Evolutionary conservation across 257 asterid genomes (phyloP), one percentile per base, ranked within the genome.

Genomic region (Solanum stenotomum): DNA sequence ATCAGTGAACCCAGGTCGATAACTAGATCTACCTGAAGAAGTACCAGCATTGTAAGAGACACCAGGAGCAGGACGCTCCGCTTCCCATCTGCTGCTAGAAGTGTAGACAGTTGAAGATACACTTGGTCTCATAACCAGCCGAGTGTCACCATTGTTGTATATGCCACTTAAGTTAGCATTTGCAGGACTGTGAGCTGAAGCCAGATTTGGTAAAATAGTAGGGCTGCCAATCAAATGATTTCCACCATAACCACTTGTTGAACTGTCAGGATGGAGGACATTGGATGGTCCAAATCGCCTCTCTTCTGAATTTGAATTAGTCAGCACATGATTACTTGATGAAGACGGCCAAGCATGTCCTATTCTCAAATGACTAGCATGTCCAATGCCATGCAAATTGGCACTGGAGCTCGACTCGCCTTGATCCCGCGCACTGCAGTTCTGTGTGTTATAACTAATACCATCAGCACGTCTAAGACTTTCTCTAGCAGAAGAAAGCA

Each of bases 331-430:
- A 67, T 91, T 56, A 90, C 88, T 86, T 71, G 87, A 81, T 46
- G 95, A 89, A 67, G 96, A 92, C 15, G 94, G 77, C 98, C 98
- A 94, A n/a, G 90, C 93, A 52, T 90, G 93, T 38, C 89, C 92
- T n/a, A 85, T 44, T 86, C 90, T 91, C 56, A 93, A 88, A 85
- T 89, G 92, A 56, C 88, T 89, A 42, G 52, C 87, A n/a, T 29
- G 85, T 71, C 87, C 87, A 87, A 86, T 91, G 35, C 91, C 91
- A 34, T 88, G 95, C 44, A 89, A 68, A 90, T 88, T 93, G 86
- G 92, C 89, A 84, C 90, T 79, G n/a, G 96, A 95, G 93, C 98
- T 96, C 40, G 98, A 94, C 90, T 94, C 98, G 27, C 98, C 99
- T 31, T 82, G 91, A 90, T 91, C 94, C 97, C 98, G 92, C 75